Evolutionary conservation across 768 basidiomycete genomes (phyloP).

Genomic region (Tylopilus sp.): DNA sequence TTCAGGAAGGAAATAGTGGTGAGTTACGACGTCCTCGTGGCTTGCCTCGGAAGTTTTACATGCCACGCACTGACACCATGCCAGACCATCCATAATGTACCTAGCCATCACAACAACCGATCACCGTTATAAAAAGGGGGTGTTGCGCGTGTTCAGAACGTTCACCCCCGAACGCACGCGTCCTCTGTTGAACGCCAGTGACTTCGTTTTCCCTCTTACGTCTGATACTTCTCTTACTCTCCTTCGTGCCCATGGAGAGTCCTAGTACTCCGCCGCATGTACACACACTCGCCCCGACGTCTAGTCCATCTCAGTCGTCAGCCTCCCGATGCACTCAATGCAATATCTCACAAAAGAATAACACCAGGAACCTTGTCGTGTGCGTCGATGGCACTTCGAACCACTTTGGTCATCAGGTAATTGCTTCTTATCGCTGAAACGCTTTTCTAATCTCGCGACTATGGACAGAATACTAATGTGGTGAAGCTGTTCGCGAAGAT

Average conservation of each 20-base stretch:
- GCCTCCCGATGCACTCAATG: conserved; percentile 12
- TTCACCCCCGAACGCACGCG: not conserved
- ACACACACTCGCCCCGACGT: not conserved
- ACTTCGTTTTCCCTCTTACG: not conserved
- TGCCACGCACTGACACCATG: too few species aligned
- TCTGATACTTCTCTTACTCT: not conserved
- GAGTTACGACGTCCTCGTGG: too few species aligned
- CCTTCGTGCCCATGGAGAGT: not conserved
- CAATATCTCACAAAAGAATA: conserved; percentile 6
- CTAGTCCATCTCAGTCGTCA: not conserved
- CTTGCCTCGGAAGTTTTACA: too few species aligned
- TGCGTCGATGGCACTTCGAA: conserved; percentile 18
- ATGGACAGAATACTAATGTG: conserved; percentile 36
- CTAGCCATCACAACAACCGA: too few species aligned
- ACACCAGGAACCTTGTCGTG: conserved; percentile 20
- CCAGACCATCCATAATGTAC: too few species aligned
- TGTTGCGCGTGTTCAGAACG: too few species aligned
- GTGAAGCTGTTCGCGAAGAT: conserved; percentile 33
- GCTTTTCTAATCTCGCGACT: conserved; percentile 1
- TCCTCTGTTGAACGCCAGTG: not conserved
- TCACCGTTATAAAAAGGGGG: too few species aligned
- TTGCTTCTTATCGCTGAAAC: not conserved
- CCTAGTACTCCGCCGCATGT: not conserved
- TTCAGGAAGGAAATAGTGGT: too few species aligned
- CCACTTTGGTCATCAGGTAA: conserved; percentile 18